Percentiles rank a stretch among this genome's conserved stretches.
These are phyloP conservation scores for Cenchrus americanus DNA, from an alignment of 176 grass and related monocot genomes.

Conservation along the genomic window DNA sequence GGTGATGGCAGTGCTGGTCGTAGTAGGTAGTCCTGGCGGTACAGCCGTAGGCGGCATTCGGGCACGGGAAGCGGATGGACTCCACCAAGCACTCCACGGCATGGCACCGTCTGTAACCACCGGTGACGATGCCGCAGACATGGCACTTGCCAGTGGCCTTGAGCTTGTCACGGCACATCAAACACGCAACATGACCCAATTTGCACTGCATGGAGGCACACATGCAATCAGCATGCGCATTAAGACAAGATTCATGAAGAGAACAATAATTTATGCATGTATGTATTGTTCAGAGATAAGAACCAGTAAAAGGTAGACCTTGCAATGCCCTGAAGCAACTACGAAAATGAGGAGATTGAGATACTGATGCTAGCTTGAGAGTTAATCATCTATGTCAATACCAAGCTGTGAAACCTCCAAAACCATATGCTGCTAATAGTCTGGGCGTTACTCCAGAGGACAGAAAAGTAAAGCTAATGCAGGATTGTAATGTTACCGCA, in stretches of 20 bases:
- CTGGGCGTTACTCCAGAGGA: not conserved
- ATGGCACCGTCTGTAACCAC: not conserved
- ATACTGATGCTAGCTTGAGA: not conserved
- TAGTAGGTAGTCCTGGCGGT: not conserved
- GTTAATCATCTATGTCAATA: not conserved
- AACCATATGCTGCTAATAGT: not conserved
- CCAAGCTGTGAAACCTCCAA: not conserved
- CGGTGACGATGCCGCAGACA: not conserved
- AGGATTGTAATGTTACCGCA: not conserved
- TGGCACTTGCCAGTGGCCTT: slow-evolving; percentile 2
- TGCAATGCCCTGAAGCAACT: not conserved
- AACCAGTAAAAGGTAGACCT: not conserved
- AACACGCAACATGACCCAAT: not conserved
- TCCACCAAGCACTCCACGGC: slow-evolving; percentile 12
- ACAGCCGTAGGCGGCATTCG: not conserved
- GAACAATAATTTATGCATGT: not conserved
- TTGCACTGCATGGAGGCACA: not conserved
- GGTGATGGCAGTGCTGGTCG: not conserved
- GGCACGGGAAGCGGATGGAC: not conserved
- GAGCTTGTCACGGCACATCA: not conserved
- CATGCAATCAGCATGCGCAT: not conserved
- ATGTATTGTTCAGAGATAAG: not conserved
- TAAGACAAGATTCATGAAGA: not conserved
- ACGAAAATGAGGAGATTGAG: not conserved
- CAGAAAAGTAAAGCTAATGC: not conserved